Conservation (phyloP, 345 rosid species). For the Linum trigynum region DNA sequence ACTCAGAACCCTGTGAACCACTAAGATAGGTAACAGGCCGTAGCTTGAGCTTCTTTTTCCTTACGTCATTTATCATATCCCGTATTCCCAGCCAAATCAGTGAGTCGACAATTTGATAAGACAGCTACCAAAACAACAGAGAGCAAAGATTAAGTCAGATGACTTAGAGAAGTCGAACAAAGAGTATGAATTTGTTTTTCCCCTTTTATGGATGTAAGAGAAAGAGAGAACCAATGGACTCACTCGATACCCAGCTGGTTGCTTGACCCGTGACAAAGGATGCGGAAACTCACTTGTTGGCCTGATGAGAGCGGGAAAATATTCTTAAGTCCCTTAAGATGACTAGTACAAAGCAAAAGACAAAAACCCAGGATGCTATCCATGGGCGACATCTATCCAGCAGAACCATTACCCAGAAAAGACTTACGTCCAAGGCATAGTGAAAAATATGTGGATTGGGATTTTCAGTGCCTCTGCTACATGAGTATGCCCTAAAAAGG, state of each 20-base stretch:
- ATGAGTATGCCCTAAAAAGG: constrained; percentile 74
- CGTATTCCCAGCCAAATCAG: constrained; percentile 98
- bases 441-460: constrained; percentile 94
- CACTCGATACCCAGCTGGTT: constrained; percentile 94
- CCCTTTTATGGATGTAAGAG: neutral
- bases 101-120: constrained; percentile 95
- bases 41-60: constrained; percentile 82
- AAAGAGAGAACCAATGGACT: constrained; percentile 19
- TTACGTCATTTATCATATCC: constrained; percentile 88
- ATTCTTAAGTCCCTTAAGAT: constrained; percentile 19
- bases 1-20: constrained; percentile 88
- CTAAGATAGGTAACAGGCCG: constrained; percentile 98
- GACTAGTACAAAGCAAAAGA: constrained; percentile 12
- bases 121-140: constrained; percentile 42
- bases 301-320: constrained; percentile 35
- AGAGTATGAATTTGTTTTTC: neutral
- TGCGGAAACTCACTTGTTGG: constrained; percentile 98
- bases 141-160: neutral
- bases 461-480: constrained; percentile 90
- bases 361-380: constrained; percentile 8
- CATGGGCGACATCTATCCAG: constrained; percentile 14
- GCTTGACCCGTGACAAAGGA: constrained; percentile 98
- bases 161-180: neutral
- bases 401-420: constrained; percentile 40
- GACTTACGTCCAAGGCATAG: constrained; percentile 99